These are phyloP conservation scores for Cryomyces minteri DNA, from an alignment of 495 filamentous ascomycete species.

Conservation along the genomic window DNA sequence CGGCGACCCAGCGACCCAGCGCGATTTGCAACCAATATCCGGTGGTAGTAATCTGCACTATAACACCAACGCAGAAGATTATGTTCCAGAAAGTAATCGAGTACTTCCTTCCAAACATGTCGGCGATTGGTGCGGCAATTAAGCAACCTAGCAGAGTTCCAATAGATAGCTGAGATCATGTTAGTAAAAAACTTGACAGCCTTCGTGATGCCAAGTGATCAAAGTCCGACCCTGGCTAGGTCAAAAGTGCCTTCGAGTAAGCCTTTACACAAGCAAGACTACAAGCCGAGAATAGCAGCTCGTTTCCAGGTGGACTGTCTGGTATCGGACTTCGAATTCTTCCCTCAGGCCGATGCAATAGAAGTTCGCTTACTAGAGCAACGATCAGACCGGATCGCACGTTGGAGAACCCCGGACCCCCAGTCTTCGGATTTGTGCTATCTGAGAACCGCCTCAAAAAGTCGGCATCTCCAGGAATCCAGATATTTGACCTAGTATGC, in stretches of 20 bases:
- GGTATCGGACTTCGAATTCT: background rate
- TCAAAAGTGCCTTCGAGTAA: no score
- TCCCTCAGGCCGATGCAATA: background rate
- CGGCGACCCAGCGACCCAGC: slow-evolving; percentile 16
- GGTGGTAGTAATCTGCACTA: slow-evolving; percentile 16
- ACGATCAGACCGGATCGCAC: slow-evolving; percentile 16
- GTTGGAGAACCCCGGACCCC: slow-evolving; percentile 9
- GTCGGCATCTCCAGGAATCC: slow-evolving; percentile 18
- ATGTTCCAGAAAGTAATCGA: slow-evolving; percentile 12
- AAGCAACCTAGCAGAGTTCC: slow-evolving; percentile 17
- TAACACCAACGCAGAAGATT: slow-evolving; percentile 15
- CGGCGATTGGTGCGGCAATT: slow-evolving; percentile 14
- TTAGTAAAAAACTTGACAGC: background rate
- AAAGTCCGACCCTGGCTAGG: no score
- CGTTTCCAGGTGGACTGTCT: no score
- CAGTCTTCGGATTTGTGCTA: background rate
- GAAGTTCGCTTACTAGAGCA: slow-evolving; percentile 6
- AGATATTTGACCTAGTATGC: slow-evolving; percentile 10
- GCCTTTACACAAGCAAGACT: no score
- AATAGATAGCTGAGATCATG: slow-evolving; percentile 13
- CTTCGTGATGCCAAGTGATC: no score
- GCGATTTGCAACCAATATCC: slow-evolving; percentile 16
- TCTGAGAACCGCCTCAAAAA: slow-evolving; percentile 14
- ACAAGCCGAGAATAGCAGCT: no score
- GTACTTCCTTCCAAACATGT: slow-evolving; percentile 13